phyloP scores from a whole-genome alignment of 371 early-diverging fungal species.

The Conidiobolus incongruus region DNA sequence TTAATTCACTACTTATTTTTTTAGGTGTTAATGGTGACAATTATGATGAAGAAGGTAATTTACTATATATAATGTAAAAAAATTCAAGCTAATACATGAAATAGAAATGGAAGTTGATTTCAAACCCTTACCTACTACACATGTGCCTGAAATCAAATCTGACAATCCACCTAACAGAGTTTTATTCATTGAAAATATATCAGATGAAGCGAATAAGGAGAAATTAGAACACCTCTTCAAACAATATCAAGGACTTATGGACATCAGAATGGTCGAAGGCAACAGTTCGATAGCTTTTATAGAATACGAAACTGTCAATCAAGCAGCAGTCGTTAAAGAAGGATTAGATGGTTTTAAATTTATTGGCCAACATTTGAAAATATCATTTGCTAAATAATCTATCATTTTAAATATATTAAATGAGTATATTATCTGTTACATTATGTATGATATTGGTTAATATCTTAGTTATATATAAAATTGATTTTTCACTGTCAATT shows the following conservation, averaged over 20 bases:
- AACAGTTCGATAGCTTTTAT: conserved; percentile 78
- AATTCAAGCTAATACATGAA: background rate
- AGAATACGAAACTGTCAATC: conserved; percentile 61
- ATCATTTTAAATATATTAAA: no score
- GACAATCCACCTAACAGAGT: conserved; percentile 28
- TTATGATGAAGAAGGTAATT: background rate
- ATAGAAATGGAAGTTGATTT: background rate
- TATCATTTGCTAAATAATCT: conserved; percentile 56
- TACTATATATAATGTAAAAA: background rate
- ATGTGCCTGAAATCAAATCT: background rate
- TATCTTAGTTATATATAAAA: no score
- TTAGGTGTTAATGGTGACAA: background rate
- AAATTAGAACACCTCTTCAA: conserved; percentile 40
- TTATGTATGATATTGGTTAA: no score
- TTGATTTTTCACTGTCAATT: no score
- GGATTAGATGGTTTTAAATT: conserved; percentile 57
- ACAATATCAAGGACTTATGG: conserved; percentile 66
- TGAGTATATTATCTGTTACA: no score
- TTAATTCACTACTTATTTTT: background rate
- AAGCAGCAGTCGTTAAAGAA: conserved; percentile 51
- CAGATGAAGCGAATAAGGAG: conserved; percentile 38
- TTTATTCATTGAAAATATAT: conserved; percentile 76
- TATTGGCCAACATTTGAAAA: conserved; percentile 45
- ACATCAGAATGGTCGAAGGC: conserved; percentile 72
- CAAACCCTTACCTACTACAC: background rate